Conservation (phyloP, 257 asterid species). For the Solanum chiquidenum region DNA sequence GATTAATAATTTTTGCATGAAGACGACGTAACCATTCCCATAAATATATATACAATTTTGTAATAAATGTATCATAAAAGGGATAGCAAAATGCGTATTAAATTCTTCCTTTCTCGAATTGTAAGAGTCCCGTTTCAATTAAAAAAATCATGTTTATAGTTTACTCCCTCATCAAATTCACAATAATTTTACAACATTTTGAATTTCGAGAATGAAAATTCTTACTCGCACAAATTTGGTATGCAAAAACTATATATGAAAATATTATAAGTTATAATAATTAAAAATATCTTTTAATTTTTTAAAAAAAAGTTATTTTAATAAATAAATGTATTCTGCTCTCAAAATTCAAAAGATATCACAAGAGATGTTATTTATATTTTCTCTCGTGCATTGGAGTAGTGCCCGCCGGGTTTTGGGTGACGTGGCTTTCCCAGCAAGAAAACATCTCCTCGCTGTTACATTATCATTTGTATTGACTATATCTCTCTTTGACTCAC, state of each 20-base stretch:
- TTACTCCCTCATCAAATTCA: neutral
- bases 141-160: neutral
- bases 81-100: neutral
- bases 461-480: neutral
- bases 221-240: neutral
- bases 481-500: neutral
- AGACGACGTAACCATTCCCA: neutral
- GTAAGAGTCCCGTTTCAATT: neutral
- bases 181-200: neutral
- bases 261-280: neutral
- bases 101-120: neutral
- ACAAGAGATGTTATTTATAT: neutral
- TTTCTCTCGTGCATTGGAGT: conserved; percentile 18
- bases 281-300: no score
- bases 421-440: conserved; percentile 75
- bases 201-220: neutral
- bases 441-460: neutral
- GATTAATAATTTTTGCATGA: neutral
- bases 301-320: no score
- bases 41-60: neutral
- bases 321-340: no score
- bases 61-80: neutral
- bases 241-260: neutral
- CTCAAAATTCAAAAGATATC: accelerated
- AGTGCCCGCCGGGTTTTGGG: conserved; percentile 51